These are phyloP conservation scores for Microbotryum scabiosae DNA, from an alignment of 1,284 basidiomycete species.

Conservation along the genomic window DNA sequence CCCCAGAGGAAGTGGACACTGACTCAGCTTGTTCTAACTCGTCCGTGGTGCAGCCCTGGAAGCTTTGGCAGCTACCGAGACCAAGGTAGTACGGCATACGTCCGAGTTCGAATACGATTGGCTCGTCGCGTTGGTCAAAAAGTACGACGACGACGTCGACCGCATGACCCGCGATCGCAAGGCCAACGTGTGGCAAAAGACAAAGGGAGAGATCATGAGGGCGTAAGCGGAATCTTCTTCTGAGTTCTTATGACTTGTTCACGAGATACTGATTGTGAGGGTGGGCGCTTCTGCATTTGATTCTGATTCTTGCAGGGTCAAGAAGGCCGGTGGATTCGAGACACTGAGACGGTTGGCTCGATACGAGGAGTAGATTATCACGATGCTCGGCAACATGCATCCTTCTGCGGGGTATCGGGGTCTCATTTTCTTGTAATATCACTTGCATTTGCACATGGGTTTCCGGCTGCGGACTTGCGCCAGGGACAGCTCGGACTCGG, in stretches of 20 bases:
- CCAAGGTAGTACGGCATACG: conserved; percentile 52
- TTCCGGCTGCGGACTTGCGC: background rate
- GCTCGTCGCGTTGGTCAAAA: conserved; percentile 58
- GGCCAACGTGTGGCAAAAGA: conserved; percentile 78
- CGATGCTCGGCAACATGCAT: no score
- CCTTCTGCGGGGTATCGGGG: no score
- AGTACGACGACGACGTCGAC: conserved; percentile 63
- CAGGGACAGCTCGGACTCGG: background rate
- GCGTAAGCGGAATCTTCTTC: conserved; percentile 24
- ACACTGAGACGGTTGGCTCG: conserved; percentile 2
- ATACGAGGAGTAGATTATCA: no score
- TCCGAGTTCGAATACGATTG: conserved; percentile 63
- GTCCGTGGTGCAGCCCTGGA: conserved; percentile 44
- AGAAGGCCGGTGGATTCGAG: conserved; percentile 26
- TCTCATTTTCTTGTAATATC: no score
- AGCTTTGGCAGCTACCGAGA: conserved; percentile 44
- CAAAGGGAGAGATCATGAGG: conserved; percentile 64
- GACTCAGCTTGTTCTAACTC: no score
- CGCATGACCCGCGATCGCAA: conserved; percentile 71
- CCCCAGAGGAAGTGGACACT: no score
- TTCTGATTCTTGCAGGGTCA: conserved; percentile 13
- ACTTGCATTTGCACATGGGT: no score
- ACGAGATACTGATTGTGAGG: background rate
- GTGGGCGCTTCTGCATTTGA: background rate
- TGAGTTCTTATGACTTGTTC: no score